These are phyloP conservation scores for Hordeum pubiflorum DNA, from an alignment of 202 grass and related monocot species.

Conservation along the genomic window DNA sequence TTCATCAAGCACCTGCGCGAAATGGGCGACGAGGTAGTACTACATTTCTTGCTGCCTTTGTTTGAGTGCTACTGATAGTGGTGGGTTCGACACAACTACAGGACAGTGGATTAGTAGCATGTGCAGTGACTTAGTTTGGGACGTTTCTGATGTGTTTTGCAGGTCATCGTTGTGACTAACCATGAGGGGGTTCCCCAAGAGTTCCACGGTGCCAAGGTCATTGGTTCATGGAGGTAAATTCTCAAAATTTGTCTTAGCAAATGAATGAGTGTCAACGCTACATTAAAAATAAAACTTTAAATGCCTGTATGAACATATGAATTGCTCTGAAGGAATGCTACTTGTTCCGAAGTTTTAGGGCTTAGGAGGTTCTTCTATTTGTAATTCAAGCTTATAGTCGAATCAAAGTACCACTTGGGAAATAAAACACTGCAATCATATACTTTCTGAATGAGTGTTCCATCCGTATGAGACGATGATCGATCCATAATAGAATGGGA, in stretches of 20 bases:
- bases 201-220: slow-evolving; percentile 80
- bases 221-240: slow-evolving; percentile 80
- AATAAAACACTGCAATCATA: background rate
- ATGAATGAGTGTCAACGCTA: background rate
- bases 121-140: background rate
- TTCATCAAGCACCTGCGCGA: slow-evolving; percentile 91
- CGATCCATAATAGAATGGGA: background rate
- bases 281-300: background rate
- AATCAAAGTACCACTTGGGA: background rate
- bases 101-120: background rate
- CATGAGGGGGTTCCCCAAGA: slow-evolving; percentile 78
- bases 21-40: slow-evolving; percentile 77
- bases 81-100: background rate
- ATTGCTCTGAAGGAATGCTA: background rate
- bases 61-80: background rate
- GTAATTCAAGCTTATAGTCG: background rate
- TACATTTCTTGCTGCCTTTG: background rate
- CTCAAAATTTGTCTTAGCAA: background rate
- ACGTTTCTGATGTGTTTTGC: background rate
- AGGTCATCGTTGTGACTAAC: slow-evolving; percentile 87
- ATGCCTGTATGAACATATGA: background rate
- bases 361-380: background rate
- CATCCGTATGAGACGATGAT: background rate
- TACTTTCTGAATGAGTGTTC: no score
- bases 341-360: background rate